A percentile compares a stretch with the other conserved stretches of the same genome.
These are phyloP conservation scores for Rhodomyrtus tomentosa DNA, from an alignment of 345 rosid species.

Conservation along the genomic window DNA sequence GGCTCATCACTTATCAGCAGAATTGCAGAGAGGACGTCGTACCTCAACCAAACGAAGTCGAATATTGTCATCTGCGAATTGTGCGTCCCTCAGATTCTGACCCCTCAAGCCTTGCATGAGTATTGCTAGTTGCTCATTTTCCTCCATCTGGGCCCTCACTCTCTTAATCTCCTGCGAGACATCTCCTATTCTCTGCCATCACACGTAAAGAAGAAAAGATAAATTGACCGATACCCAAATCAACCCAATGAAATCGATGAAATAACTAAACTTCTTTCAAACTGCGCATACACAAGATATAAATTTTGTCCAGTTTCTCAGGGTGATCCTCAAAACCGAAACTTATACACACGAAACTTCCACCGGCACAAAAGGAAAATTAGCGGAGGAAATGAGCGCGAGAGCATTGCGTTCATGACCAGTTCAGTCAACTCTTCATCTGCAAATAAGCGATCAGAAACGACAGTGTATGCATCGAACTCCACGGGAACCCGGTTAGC, in stretches of 20 bases:
- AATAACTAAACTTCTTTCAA: not conserved
- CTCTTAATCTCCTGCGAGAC: conserved; percentile 86
- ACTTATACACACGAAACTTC: not conserved
- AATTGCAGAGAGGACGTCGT: not conserved
- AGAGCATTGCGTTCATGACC: not conserved
- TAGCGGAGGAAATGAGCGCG: not conserved
- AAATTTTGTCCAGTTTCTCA: not conserved
- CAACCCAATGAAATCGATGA: not conserved
- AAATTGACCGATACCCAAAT: not conserved
- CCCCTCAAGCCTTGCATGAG: conserved; percentile 91
- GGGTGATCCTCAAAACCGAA: not conserved
- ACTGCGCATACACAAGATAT: not conserved
- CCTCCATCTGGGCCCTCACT: conserved; percentile 92
- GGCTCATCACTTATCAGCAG: not conserved
- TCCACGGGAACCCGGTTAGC: not conserved
- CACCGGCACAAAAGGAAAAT: not conserved
- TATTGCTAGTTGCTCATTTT: conserved; percentile 70
- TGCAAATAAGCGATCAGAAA: not conserved
- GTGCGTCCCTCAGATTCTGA: conserved; percentile 70
- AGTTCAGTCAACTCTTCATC: not conserved
- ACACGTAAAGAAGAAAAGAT: not conserved
- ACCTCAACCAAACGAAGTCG: conserved; percentile 89
- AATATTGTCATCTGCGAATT: conserved; percentile 67
- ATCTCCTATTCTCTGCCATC: conserved; percentile 61
- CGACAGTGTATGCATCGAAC: not conserved